Percentiles rank a stretch among this genome's conserved stretches.
These are phyloP conservation scores for Cucumis variabilis DNA, from an alignment of 331 rosid species.

Conservation along the genomic window DNA sequence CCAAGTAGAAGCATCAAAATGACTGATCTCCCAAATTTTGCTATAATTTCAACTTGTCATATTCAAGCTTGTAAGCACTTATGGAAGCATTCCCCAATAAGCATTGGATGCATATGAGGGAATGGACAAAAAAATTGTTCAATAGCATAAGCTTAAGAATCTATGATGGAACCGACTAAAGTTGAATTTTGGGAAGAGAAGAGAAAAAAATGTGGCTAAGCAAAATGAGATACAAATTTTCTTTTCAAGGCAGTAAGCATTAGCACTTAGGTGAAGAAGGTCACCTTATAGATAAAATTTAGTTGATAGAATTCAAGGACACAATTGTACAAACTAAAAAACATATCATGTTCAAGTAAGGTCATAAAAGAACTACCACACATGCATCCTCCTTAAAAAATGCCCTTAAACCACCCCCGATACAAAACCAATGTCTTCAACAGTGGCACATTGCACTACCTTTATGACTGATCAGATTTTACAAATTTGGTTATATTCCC, in stretches of 20 bases:
- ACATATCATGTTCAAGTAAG: no score
- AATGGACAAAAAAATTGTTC: background rate
- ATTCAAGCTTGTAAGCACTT: background rate
- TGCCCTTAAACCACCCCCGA: background rate
- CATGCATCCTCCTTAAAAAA: background rate
- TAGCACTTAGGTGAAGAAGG: background rate
- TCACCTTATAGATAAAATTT: background rate
- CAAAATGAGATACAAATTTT: background rate
- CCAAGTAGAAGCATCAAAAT: background rate
- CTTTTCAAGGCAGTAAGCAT: background rate
- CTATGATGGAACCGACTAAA: background rate
- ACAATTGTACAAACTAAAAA: no score
- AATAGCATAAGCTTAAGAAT: background rate
- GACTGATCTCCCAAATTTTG: background rate
- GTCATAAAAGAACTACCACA: no score
- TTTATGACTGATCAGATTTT: background rate
- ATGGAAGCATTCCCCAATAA: background rate
- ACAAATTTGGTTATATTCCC: background rate
- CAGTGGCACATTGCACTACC: background rate
- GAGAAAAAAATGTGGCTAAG: background rate
- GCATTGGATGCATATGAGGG: background rate
- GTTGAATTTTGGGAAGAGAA: background rate
- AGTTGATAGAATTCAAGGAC: background rate
- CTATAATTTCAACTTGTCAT: background rate
- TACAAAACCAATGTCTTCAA: background rate